phyloP scores from a whole-genome alignment of 768 basidiomycete genomes.

The Inosperma sp. region DNA sequence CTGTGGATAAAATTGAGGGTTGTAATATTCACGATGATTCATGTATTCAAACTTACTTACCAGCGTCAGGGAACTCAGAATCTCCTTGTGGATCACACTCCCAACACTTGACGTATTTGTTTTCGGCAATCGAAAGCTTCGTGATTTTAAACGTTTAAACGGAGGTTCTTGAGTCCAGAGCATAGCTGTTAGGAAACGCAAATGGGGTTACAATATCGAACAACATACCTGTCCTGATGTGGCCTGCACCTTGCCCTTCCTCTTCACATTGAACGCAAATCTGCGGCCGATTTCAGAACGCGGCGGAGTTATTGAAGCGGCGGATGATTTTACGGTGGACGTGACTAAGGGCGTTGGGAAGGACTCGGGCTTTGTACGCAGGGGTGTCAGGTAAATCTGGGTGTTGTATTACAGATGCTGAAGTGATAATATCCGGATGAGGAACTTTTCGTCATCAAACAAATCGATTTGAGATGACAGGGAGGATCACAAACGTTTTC shows the following conservation, averaged over 20 bases:
- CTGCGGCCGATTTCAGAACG: no score
- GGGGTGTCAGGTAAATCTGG: no score
- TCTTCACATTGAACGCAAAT: slow-evolving; percentile 76
- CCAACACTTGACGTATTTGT: slow-evolving; percentile 76
- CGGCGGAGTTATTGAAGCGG: no score
- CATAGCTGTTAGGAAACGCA: background rate
- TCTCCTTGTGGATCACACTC: slow-evolving; percentile 54
- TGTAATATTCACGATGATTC: background rate
- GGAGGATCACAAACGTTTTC: no score
- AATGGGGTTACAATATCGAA: background rate
- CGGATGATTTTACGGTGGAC: no score
- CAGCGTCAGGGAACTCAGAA: slow-evolving; percentile 38
- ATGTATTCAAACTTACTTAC: slow-evolving; percentile 18
- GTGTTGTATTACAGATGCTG: no score
- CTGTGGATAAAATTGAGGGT: slow-evolving; percentile 27
- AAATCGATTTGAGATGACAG: no score
- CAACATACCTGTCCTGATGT: slow-evolving; percentile 27
- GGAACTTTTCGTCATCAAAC: no score
- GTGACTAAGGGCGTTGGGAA: no score
- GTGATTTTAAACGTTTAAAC: slow-evolving; percentile 79
- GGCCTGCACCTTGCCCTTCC: slow-evolving; percentile 61
- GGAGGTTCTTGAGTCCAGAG: slow-evolving; percentile 78
- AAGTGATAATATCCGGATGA: no score
- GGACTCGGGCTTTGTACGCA: no score
- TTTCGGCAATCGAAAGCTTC: slow-evolving; percentile 88